These are phyloP conservation scores for Metschnikowia kofuensis DNA, from an alignment of 805 yeast species.

Conservation along the genomic window DNA sequence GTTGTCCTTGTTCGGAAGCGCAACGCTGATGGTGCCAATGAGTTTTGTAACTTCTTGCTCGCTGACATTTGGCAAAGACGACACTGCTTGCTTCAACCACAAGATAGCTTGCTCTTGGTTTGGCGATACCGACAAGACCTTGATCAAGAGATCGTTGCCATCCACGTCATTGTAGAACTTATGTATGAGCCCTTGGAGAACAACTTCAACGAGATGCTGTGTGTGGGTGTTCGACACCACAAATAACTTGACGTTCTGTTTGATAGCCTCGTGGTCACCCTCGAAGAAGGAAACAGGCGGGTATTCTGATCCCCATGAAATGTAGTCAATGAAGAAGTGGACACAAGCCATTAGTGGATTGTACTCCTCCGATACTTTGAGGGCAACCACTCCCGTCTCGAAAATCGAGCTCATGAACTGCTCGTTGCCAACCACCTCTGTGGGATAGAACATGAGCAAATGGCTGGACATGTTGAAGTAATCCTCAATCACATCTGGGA, in stretches of 20 bases:
- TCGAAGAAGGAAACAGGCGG: conserved; percentile 75
- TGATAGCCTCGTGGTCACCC: conserved; percentile 40
- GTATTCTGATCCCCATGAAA: conserved; percentile 77
- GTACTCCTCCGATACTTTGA: conserved; percentile 53
- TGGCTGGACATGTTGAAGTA: conserved; percentile 79
- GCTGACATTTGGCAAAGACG: conserved; percentile 62
- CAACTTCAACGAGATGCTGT: conserved; percentile 46
- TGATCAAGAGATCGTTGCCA: conserved; percentile 69
- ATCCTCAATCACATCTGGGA: conserved; percentile 79
- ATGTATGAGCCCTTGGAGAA: conserved; percentile 66
- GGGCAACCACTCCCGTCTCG: conserved; percentile 56
- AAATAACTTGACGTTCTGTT: conserved; percentile 50
- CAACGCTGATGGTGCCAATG: conserved; percentile 51
- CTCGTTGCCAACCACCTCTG: conserved; percentile 43
- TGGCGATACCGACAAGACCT: conserved; percentile 53
- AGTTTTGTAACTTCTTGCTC: conserved; percentile 67
- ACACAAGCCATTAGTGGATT: conserved; percentile 70
- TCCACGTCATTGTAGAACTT: conserved; percentile 73
- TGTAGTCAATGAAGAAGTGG: conserved; percentile 75
- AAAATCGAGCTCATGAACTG: conserved; percentile 51
- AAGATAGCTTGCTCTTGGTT: conserved; percentile 39
- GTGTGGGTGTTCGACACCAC: conserved; percentile 50
- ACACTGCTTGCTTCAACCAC: conserved; percentile 64
- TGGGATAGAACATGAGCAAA: conserved; percentile 70
- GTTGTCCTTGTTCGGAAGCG: conserved; percentile 65